Conservation (phyloP, 2,329 filamentous ascomycete species). For the Beauveria medogensis region DNA sequence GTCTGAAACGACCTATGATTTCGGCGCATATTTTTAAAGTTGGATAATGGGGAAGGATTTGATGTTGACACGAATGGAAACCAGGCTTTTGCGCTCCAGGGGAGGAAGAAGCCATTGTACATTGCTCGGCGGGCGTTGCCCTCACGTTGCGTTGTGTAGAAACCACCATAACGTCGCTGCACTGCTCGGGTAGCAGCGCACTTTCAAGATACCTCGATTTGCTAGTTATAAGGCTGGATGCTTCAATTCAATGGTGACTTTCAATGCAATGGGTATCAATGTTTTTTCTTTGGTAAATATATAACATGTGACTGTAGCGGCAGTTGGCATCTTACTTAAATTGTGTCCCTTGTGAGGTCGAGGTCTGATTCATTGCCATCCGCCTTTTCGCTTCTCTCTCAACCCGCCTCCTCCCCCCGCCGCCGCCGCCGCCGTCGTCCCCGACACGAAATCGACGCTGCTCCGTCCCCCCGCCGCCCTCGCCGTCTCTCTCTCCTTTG, state of each 20-base stretch:
- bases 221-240: slow-evolving; percentile 10
- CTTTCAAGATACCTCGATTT: slow-evolving; percentile 26
- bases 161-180: slow-evolving; percentile 6
- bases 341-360: no score
- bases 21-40: not conserved
- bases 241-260: slow-evolving; percentile 11
- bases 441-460: slow-evolving; percentile 42
- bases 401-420: slow-evolving; percentile 15
- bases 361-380: slow-evolving; percentile 6
- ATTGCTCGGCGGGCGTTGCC: not conserved
- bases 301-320: no score
- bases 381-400: slow-evolving; percentile 27
- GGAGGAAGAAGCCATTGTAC: not conserved
- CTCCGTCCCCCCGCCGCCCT: slow-evolving; percentile 32
- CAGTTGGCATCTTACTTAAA: no score
- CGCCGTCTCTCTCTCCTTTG: slow-evolving; percentile 37
- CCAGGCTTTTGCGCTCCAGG: not conserved
- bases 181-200: slow-evolving; percentile 16
- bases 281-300: not conserved
- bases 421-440: not conserved
- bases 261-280: not conserved
- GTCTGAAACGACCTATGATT: not conserved
- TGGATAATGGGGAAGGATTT: not conserved
- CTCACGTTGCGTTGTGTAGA: not conserved
- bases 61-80: not conserved